Evolutionary conservation across 23 red algal species (phyloP).

Genomic region (Chondrus crispus): DNA sequence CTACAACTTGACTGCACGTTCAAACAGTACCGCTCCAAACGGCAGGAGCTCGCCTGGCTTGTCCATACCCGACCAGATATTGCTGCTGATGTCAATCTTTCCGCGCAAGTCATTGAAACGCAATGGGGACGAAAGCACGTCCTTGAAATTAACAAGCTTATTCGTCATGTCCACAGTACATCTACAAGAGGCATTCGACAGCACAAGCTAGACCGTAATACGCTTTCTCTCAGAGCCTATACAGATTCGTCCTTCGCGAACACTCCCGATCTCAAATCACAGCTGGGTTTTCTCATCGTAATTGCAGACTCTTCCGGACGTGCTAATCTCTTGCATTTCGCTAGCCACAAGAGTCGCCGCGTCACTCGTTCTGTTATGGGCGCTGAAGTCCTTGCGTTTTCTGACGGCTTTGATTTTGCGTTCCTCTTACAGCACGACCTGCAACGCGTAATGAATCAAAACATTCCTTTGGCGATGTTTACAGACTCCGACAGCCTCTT

Average conservation of each 20-base stretch:
- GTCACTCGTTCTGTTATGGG: slow-evolving; percentile 2
- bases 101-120: neutral
- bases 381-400: neutral
- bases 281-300: neutral
- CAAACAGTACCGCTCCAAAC: neutral
- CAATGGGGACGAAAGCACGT: neutral
- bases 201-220: neutral
- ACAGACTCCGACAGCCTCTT: slow-evolving; percentile 19
- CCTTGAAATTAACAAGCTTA: neutral
- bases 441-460: neutral
- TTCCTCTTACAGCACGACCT: neutral
- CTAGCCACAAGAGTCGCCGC: neutral
- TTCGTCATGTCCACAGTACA: neutral
- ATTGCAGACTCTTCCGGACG: neutral
- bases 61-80: neutral
- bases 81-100: neutral
- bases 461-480: neutral
- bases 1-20: neutral
- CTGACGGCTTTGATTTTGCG: neutral
- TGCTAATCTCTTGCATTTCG: neutral
- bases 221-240: neutral
- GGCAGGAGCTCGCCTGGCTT: neutral
- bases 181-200: neutral
- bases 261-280: neutral
- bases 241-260: neutral